Conservation (phyloP, 2,329 filamentous ascomycete genomes). For the Capronia epimyces region DNA sequence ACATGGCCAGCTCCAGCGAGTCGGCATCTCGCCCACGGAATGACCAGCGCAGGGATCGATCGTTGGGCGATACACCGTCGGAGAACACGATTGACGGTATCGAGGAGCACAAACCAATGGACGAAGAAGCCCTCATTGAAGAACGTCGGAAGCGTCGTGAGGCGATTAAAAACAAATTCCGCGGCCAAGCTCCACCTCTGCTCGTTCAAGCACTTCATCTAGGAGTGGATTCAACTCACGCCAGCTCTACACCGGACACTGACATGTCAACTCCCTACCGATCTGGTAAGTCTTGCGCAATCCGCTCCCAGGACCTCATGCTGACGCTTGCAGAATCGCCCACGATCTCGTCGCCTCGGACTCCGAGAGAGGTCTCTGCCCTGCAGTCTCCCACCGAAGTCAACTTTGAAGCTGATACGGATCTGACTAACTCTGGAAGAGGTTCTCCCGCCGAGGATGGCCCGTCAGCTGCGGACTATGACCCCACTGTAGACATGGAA, state of each 20-base stretch:
- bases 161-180: conserved; percentile 77
- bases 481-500: conserved; percentile 81
- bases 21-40: neutral
- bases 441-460: conserved; percentile 51
- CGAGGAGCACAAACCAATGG: conserved; percentile 56
- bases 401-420: conserved; percentile 60
- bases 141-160: conserved; percentile 77
- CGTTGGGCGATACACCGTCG: conserved; percentile 14
- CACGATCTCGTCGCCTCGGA: conserved; percentile 44
- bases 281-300: conserved; percentile 37
- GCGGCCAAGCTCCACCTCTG: conserved; percentile 63
- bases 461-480: conserved; percentile 88
- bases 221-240: conserved; percentile 52
- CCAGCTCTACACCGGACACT: conserved; percentile 46
- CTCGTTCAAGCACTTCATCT: conserved; percentile 68
- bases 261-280: conserved; percentile 20
- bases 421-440: conserved; percentile 57
- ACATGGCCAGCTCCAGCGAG: neutral
- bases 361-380: conserved; percentile 44
- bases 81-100: conserved; percentile 30
- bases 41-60: neutral
- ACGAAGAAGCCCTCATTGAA: conserved; percentile 79
- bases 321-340: conserved; percentile 31
- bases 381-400: conserved; percentile 55
- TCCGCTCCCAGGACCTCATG: conserved; percentile 40